Percentiles rank a stretch among this genome's conserved stretches.
These are phyloP conservation scores for Ammopiptanthus mongolicus DNA, from an alignment of 306 rosid genomes.

Conservation along the genomic window DNA sequence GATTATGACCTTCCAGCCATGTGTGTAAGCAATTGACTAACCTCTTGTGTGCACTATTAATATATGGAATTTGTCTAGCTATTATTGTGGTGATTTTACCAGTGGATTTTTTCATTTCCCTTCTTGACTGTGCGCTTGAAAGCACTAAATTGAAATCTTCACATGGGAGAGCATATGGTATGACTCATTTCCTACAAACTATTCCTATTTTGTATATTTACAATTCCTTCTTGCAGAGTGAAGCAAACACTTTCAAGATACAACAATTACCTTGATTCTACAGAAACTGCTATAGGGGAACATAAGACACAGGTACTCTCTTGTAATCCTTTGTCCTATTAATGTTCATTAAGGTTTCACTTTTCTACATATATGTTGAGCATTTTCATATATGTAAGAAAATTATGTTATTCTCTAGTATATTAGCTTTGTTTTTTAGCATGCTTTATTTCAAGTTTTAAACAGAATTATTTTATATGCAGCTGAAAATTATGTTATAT, in stretches of 20 bases:
- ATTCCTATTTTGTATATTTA: not conserved
- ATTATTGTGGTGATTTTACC: not conserved
- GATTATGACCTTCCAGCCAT: not conserved
- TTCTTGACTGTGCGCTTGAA: not conserved
- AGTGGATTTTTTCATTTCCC: not conserved
- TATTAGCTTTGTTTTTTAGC: not conserved
- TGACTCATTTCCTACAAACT: not conserved
- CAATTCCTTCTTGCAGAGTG: slow-evolving; percentile 51
- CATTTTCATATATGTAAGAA: not conserved
- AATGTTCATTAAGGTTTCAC: not conserved
- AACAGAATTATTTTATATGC: too few relatives aligned
- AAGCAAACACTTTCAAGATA: slow-evolving; percentile 76
- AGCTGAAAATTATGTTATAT: not conserved
- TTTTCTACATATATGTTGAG: not conserved
- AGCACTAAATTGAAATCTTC: not conserved
- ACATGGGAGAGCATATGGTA: not conserved
- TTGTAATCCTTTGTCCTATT: not conserved
- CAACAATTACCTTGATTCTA: slow-evolving; percentile 56
- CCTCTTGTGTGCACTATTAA: not conserved
- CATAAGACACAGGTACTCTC: slow-evolving; percentile 53
- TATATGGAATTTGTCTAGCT: not conserved
- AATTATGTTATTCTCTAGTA: not conserved
- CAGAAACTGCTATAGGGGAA: slow-evolving; percentile 41
- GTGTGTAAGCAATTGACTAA: not conserved
- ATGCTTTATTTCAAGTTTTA: not conserved